These are phyloP conservation scores for Fusarium sp. DNA, from an alignment of 2,329 filamentous ascomycete species.

Conservation along the genomic window DNA sequence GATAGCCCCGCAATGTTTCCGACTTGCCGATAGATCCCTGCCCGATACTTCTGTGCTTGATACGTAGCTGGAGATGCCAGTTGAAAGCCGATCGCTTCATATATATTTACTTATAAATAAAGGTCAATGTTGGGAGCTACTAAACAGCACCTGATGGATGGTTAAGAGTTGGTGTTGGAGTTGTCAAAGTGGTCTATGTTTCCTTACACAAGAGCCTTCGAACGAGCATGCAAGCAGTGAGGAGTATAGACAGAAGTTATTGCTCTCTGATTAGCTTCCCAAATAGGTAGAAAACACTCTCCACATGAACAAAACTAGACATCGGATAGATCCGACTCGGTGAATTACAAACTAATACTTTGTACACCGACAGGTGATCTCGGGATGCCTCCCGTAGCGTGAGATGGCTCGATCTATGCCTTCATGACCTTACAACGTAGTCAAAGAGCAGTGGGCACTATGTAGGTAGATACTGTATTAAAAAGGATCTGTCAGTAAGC, in stretches of 20 bases:
- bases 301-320: background rate
- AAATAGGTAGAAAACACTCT: background rate
- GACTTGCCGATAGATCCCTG: no score
- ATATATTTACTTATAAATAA: no score
- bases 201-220: no score
- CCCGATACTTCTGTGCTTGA: no score
- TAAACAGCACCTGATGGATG: no score
- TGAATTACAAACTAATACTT: background rate
- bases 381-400: background rate
- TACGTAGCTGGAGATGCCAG: no score
- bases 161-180: no score
- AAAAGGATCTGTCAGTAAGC: background rate
- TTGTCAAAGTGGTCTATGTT: no score
- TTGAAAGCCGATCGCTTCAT: no score
- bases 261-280: background rate
- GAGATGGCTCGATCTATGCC: background rate
- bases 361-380: background rate
- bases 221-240: background rate
- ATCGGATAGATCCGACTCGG: background rate
- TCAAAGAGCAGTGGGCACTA: background rate
- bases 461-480: background rate
- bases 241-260: background rate
- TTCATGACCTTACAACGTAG: background rate
- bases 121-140: no score
- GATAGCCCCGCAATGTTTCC: no score